A percentile compares a stretch with the other conserved stretches of the same genome.
Conservation (phyloP, 495 filamentous ascomycete genomes). For the Ramalina peruviana region DNA sequence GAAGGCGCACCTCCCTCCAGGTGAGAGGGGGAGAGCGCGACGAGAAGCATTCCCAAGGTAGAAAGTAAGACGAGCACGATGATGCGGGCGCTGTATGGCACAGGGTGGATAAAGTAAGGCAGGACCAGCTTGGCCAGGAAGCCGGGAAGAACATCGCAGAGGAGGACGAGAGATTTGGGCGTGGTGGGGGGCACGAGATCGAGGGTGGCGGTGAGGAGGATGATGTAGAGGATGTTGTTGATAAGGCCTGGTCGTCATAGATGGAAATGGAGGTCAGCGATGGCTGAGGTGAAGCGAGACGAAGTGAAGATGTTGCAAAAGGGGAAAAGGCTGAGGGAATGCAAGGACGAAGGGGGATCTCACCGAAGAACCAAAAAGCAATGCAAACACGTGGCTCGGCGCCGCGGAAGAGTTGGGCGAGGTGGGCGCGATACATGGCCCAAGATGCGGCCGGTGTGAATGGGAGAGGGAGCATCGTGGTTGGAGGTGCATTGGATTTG, state of each 20-base stretch:
- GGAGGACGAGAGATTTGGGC: slow-evolving; percentile 83
- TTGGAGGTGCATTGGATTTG: too few relatives aligned
- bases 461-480: slow-evolving; percentile 48
- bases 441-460: slow-evolving; percentile 64
- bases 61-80: slow-evolving; percentile 59
- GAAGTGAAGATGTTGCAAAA: slow-evolving; percentile 27
- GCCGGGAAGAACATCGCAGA: slow-evolving; percentile 80
- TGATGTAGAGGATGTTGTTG: slow-evolving; percentile 96
- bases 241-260: slow-evolving; percentile 51
- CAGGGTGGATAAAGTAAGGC: slow-evolving; percentile 80
- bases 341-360: not conserved
- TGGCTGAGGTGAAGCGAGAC: slow-evolving; percentile 59
- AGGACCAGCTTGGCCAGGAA: slow-evolving; percentile 78
- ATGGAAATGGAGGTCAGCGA: not conserved
- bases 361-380: slow-evolving; percentile 43
- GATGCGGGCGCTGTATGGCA: slow-evolving; percentile 68
- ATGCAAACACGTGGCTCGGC: slow-evolving; percentile 59
- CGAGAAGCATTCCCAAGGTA: slow-evolving; percentile 69
- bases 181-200: slow-evolving; percentile 78
- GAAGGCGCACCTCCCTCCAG: slow-evolving; percentile 45
- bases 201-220: slow-evolving; percentile 89
- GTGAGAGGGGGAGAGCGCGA: slow-evolving; percentile 60
- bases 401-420: slow-evolving; percentile 48
- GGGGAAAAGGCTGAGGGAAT: not conserved
- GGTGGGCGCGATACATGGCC: slow-evolving; percentile 49